These are phyloP conservation scores for Suillus ampliporus DNA, from an alignment of 768 basidiomycete species.

Conservation along the genomic window DNA sequence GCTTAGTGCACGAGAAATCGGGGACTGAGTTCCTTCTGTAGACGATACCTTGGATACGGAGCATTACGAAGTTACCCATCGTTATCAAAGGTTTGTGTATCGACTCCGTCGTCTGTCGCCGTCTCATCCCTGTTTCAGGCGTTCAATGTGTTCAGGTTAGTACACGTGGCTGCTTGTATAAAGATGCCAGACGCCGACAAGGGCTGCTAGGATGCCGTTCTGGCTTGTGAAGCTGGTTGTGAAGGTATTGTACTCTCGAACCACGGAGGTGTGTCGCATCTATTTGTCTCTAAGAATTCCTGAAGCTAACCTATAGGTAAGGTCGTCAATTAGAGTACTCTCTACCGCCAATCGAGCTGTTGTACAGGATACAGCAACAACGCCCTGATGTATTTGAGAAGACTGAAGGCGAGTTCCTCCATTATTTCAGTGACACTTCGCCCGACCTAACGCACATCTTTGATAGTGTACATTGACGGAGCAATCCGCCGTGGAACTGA, in stretches of 20 bases:
- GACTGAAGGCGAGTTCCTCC: constrained; percentile 58
- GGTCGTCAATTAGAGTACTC: constrained; percentile 85
- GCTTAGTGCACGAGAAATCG: neutral
- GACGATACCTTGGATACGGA: constrained; percentile 81
- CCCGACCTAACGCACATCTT: constrained; percentile 11
- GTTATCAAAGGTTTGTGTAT: constrained; percentile 66
- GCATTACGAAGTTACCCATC: constrained; percentile 71
- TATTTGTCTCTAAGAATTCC: neutral
- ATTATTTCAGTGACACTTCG: neutral
- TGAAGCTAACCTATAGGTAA: constrained; percentile 10
- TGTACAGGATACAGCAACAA: constrained; percentile 73
- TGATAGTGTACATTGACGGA: constrained; percentile 85
- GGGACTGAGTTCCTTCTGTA: constrained; percentile 24
- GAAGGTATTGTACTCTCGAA: constrained; percentile 91
- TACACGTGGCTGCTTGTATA: neutral
- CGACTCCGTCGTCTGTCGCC: neutral
- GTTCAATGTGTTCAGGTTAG: constrained; percentile 73
- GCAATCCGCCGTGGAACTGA: constrained; percentile 80
- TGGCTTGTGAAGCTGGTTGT: constrained; percentile 82
- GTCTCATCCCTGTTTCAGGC: constrained; percentile 45
- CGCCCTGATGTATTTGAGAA: constrained; percentile 77
- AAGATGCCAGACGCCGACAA: constrained; percentile 14
- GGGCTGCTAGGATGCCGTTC: constrained; percentile 73
- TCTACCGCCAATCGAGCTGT: constrained; percentile 77
- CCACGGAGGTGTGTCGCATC: constrained; percentile 70